phyloP scores from a whole-genome alignment of 2,329 filamentous ascomycete species.

The Aspergillus persii region DNA sequence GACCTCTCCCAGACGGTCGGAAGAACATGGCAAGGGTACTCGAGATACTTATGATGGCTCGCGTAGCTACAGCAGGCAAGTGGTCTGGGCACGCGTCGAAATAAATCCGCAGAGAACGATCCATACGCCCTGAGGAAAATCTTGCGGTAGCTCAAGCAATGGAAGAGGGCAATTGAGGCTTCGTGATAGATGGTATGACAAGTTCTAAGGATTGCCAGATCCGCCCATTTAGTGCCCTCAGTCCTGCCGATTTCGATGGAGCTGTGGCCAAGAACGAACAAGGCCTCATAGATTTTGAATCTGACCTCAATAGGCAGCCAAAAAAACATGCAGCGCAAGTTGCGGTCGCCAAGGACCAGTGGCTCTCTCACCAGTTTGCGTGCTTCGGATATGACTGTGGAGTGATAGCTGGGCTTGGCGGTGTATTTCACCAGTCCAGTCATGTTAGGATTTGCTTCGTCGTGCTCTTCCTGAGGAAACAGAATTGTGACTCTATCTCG shows the following conservation, averaged over 20 bases:
- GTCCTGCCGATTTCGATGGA: constrained; percentile 14
- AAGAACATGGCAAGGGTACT: constrained; percentile 5
- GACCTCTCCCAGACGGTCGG: constrained; percentile 8
- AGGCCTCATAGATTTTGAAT: constrained; percentile 11
- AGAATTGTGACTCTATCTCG: constrained; percentile 7
- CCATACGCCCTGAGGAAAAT: constrained; percentile 15
- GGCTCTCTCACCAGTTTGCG: constrained; percentile 4
- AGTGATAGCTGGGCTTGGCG: constrained; percentile 7
- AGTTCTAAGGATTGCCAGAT: constrained; percentile 16
- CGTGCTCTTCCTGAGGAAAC: constrained; percentile 10
- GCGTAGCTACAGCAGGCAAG: constrained; percentile 9
- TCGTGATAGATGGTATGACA: constrained; percentile 20
- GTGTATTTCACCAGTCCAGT: constrained; percentile 2
- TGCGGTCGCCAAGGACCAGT: constrained; percentile 2
- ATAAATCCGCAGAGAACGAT: constrained; percentile 7
- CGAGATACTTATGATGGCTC: constrained; percentile 2
- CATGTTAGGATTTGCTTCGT: not conserved
- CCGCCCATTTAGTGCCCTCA: not conserved
- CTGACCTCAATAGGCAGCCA: constrained; percentile 15
- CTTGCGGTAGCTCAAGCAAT: constrained; percentile 15
- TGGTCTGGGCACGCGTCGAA: constrained; percentile 10
- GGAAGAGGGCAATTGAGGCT: constrained; percentile 15
- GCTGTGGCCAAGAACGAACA: constrained; percentile 11
- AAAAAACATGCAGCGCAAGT: constrained; percentile 12
- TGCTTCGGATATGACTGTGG: constrained; percentile 8